Evolutionary conservation across 768 basidiomycete genomes (phyloP).

Genomic region (Boletales sp.): DNA sequence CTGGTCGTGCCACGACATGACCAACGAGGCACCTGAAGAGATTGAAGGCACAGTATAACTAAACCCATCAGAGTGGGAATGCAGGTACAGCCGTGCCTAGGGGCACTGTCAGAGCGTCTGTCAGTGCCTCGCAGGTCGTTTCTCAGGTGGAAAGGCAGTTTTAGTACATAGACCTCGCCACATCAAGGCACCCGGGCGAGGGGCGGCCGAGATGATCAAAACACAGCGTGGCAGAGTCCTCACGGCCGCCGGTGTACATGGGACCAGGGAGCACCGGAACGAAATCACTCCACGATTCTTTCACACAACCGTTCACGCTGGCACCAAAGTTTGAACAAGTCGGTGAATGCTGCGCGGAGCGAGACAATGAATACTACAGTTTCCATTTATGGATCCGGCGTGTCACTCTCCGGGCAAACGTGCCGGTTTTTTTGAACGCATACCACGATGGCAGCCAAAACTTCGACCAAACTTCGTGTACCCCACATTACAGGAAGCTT

Average conservation of each 20-base stretch:
- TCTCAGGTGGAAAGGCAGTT: too few species aligned
- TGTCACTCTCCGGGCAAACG: not conserved
- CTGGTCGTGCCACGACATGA: too few species aligned
- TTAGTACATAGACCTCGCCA: too few species aligned
- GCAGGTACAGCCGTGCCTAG: too few species aligned
- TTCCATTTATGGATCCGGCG: constrained; percentile 23
- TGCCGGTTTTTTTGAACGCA: not conserved
- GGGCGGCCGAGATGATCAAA: not conserved
- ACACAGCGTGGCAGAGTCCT: not conserved
- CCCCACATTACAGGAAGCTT: constrained; percentile 47
- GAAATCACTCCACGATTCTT: not conserved
- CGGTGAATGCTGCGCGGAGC: too few species aligned
- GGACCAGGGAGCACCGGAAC: not conserved
- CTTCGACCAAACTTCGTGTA: constrained; percentile 50
- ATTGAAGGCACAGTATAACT: too few species aligned
- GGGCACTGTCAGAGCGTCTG: too few species aligned
- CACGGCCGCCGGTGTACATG: too few species aligned
- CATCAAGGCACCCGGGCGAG: not conserved
- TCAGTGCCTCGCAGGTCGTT: too few species aligned
- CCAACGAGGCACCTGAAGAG: too few species aligned
- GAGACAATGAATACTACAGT: constrained; percentile 16
- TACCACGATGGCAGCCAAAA: constrained; percentile 22
- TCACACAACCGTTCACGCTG: not conserved
- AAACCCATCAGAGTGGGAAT: too few species aligned
- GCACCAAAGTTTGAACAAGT: too few species aligned